Evolutionary conservation across 108 stramenopile species (phyloP).

Genomic region (Nannochloropsis salina): DNA sequence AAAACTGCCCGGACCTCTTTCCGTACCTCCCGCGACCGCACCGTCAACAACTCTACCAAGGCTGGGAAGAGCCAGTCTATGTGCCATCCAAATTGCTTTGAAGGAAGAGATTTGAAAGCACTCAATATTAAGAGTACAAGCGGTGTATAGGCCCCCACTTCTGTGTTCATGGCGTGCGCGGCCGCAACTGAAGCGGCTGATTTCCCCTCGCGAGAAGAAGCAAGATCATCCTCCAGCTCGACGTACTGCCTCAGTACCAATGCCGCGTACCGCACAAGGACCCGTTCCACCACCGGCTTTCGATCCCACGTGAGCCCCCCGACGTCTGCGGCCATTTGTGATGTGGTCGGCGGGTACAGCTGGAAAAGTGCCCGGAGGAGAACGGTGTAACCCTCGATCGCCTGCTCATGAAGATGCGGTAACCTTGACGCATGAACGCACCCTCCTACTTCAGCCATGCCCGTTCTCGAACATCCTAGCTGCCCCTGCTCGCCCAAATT

Average conservation of each 20-base stretch:
- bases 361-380: neutral
- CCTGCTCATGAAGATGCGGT: neutral
- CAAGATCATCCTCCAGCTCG: neutral
- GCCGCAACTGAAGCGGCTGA: neutral
- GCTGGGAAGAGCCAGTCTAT: constrained; percentile 14
- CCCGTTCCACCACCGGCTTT: neutral
- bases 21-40: neutral
- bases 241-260: constrained; percentile 3
- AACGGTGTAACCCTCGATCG: constrained; percentile 14
- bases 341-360: neutral
- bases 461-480: neutral
- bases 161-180: neutral
- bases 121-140: neutral
- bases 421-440: neutral
- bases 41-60: constrained; percentile 19
- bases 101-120: neutral
- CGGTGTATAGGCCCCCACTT: neutral
- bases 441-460: neutral
- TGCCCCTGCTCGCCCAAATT: neutral
- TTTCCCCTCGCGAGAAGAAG: neutral
- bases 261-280: constrained; percentile 9
- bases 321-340: neutral
- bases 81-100: constrained; percentile 3
- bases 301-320: neutral
- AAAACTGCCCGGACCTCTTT: neutral